Evolutionary conservation across 305 asterid genomes (phyloP), one percentile per base, ranked within the genome.

Genomic region (Fraxinus velutina): DNA sequence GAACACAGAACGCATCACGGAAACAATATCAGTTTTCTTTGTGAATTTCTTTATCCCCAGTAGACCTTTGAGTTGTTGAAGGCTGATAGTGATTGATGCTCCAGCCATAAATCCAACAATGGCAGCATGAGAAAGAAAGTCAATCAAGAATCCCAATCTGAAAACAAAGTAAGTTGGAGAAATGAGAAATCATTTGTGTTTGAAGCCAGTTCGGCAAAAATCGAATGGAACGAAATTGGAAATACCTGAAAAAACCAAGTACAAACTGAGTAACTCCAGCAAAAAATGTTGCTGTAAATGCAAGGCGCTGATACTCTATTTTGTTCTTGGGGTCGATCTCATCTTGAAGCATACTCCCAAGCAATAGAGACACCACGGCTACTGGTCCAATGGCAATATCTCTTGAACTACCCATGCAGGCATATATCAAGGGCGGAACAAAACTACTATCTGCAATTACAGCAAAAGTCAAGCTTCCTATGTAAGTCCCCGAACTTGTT

Each of bases 381-480:
- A 91, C 95, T 0, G 95, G 93, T 30, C 95, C 95, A 4, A 91
- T 89, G 6, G 95, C 93, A 22, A 91, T 89, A 68, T 91, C 93
- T 78, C 95, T 86, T 2, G 93, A 91, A 83, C 93, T 91, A 13
- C 95, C 93, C 93, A 91, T 88, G 21, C 82, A 9, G 1, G 93
- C 95, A 64, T 90, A 91, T 3, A 91, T 78, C 87, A 91, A 60
- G 0, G 95, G 95, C 1, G 95, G 95, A 57, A 91, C 93, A 60
- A 91, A 90, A 75, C 95, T 91, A 78, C 86, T 86, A 42, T 90
- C 93, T 91, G 87, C 79, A 85, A 22, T 37, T 19, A 47, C 22
- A 24, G 39, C 29, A 10, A 77, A 32, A 71, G 34, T 8, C 4
- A 12, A 66, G 34, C 15, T 36, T 22, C 42, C 27, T 7, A 76